Evolutionary conservation across 2,329 filamentous ascomycete genomes (phyloP).

Genomic region (Sporothrix globosa): DNA sequence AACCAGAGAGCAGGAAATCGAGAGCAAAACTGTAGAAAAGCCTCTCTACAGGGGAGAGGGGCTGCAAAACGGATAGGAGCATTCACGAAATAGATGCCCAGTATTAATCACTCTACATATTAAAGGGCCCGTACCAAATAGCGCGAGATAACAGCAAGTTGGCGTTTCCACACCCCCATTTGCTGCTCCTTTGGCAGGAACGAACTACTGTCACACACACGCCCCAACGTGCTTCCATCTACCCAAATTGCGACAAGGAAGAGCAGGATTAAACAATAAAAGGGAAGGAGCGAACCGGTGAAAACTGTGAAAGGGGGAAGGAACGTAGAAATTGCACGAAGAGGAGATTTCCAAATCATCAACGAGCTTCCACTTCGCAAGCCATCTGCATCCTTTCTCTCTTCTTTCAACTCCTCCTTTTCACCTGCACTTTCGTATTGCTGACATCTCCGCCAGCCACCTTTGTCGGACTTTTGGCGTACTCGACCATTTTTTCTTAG

Average conservation of each 20-base stretch:
- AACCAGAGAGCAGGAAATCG: constrained; percentile 21
- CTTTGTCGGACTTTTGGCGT: constrained; percentile 11
- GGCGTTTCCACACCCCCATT: constrained; percentile 22
- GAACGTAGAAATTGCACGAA: not conserved
- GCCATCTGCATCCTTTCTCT: not conserved
- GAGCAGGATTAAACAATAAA: constrained; percentile 8
- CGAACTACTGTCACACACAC: constrained; percentile 18
- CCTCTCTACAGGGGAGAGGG: not conserved
- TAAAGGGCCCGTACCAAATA: constrained; percentile 15
- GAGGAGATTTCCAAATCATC: constrained; percentile 12
- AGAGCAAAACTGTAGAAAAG: not conserved
- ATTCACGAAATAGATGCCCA: not conserved
- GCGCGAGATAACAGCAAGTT: constrained; percentile 28
- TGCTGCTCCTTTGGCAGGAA: constrained; percentile 21
- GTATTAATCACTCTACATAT: constrained; percentile 3
- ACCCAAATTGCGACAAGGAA: constrained; percentile 23
- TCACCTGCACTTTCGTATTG: constrained; percentile 21
- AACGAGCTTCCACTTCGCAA: constrained; percentile 23
- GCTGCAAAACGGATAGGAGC: not conserved
- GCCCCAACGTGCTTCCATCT: constrained; percentile 15
- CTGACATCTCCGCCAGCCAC: constrained; percentile 4
- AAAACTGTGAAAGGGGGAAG: constrained; percentile 10
- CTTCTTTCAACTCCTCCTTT: constrained; percentile 1
- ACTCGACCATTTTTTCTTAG: not conserved
- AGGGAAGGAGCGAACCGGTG: constrained; percentile 2